These are phyloP conservation scores for Lipomyces japonicus DNA, from an alignment of 805 yeast species.

Conservation along the genomic window DNA sequence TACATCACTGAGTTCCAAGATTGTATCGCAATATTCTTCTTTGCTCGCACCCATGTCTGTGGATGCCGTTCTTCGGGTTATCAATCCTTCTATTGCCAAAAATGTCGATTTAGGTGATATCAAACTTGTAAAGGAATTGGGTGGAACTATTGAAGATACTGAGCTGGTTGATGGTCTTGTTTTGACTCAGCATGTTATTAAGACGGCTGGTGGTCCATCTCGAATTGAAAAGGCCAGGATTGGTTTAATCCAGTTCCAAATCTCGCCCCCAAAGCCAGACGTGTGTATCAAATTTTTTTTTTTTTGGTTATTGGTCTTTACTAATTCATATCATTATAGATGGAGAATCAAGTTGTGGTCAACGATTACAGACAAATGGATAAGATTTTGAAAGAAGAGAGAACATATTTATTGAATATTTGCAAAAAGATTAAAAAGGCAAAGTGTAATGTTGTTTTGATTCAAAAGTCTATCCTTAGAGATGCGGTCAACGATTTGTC, in stretches of 20 bases:
- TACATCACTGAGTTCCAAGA: constrained; percentile 89
- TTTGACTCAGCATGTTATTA: constrained; percentile 82
- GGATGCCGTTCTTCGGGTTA: constrained; percentile 80
- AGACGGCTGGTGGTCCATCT: constrained; percentile 91
- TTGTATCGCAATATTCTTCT: constrained; percentile 87
- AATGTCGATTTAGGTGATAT: constrained; percentile 85
- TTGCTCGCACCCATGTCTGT: constrained; percentile 90
- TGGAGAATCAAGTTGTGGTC: constrained; percentile 96
- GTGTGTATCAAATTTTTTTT: not conserved
- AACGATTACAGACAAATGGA: constrained; percentile 99
- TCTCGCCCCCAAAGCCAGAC: constrained; percentile 95
- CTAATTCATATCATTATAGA: too few relatives aligned
- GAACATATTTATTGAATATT: constrained; percentile 89
- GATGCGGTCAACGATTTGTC: constrained; percentile 95
- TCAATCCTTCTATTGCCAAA: constrained; percentile 53
- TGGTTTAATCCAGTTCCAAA: constrained; percentile 87
- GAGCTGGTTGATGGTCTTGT: constrained; percentile 91
- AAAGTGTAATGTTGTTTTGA: constrained; percentile 86
- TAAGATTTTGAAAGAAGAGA: constrained; percentile 94
- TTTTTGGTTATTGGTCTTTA: not conserved
- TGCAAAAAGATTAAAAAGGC: constrained; percentile 96
- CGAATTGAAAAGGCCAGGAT: constrained; percentile 91
- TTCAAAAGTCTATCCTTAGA: constrained; percentile 88
- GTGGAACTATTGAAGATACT: constrained; percentile 97
- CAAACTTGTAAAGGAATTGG: constrained; percentile 86